Evolutionary conservation across 345 rosid genomes (phyloP).

Genomic region (Arabidopsis arenosa): DNA sequence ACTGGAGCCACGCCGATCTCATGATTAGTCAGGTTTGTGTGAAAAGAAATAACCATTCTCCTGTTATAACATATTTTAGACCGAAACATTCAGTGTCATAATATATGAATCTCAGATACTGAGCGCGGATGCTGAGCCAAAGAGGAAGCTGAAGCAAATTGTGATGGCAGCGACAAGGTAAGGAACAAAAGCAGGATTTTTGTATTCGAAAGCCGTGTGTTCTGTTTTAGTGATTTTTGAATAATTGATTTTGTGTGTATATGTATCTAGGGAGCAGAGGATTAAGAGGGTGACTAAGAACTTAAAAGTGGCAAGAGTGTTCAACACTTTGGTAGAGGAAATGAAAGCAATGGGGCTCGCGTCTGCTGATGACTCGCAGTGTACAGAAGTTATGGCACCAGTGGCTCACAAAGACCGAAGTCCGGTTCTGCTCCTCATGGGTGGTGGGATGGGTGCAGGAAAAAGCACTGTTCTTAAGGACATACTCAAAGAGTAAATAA

Average conservation of each 20-base stretch:
- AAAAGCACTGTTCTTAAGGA: constrained; percentile 97
- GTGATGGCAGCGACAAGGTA: constrained; percentile 93
- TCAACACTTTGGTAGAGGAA: constrained; percentile 82
- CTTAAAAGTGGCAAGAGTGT: constrained; percentile 79
- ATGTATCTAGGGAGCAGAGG: constrained; percentile 69
- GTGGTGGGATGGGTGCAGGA: constrained; percentile 99
- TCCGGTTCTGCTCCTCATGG: constrained; percentile 92
- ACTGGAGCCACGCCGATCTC: constrained; percentile 79
- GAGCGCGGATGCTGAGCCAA: constrained; percentile 68
- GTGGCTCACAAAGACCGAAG: constrained; percentile 83
- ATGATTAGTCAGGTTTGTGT: constrained; percentile 75
- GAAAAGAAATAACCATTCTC: neutral
- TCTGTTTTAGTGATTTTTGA: neutral
- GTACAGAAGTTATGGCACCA: constrained; percentile 91
- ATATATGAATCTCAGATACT: constrained; percentile 56
- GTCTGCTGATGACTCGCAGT: constrained; percentile 57
- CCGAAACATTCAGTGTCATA: neutral
- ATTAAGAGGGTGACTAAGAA: constrained; percentile 79
- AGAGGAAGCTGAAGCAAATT: constrained; percentile 72
- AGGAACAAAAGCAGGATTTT: neutral
- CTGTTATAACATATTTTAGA: neutral
- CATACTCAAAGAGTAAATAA: constrained; percentile 79
- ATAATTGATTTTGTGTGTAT: constrained; percentile 17
- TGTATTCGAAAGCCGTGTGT: constrained; percentile 6
- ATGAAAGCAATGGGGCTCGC: constrained; percentile 84